A percentile compares a stretch with the other conserved stretches of the same genome.
These are phyloP conservation scores for Friedmanniomyces simplex DNA, from an alignment of 495 filamentous ascomycete genomes.

Conservation along the genomic window DNA sequence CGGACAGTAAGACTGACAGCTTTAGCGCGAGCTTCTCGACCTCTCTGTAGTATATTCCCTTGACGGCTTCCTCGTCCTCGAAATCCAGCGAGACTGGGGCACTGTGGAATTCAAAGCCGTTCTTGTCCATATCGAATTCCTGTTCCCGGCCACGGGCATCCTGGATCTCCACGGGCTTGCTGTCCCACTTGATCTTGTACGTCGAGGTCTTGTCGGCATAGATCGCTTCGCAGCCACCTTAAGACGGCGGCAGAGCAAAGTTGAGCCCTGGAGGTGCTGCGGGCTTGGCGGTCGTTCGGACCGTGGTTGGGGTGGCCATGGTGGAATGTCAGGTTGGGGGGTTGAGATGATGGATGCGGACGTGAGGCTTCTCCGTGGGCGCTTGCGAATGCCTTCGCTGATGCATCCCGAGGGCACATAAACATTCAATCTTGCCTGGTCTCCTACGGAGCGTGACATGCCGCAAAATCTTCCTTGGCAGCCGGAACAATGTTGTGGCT, in stretches of 20 bases:
- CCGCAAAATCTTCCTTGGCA: no score
- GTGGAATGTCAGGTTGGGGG: no score
- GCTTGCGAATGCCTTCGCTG: no score
- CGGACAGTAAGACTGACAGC: no score
- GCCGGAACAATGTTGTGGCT: no score
- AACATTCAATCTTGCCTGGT: no score
- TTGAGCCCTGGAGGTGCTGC: not conserved
- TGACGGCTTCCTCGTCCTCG: not conserved
- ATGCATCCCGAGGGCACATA: no score
- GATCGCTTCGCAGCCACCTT: not conserved
- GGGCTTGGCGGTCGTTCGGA: not conserved
- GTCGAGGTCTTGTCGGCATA: not conserved
- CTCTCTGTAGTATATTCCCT: not conserved
- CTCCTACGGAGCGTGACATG: no score
- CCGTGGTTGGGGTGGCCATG: not conserved
- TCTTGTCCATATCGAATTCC: not conserved
- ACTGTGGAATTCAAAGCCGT: not conserved
- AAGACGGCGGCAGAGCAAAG: not conserved
- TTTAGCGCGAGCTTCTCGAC: not conserved
- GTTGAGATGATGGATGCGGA: not conserved
- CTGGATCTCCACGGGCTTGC: not conserved
- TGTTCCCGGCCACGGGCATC: not conserved
- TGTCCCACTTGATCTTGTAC: not conserved
- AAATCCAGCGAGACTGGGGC: not conserved
- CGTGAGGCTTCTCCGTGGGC: no score